phyloP scores from a whole-genome alignment of 305 asterid genomes.

The Andrographis paniculata region DNA sequence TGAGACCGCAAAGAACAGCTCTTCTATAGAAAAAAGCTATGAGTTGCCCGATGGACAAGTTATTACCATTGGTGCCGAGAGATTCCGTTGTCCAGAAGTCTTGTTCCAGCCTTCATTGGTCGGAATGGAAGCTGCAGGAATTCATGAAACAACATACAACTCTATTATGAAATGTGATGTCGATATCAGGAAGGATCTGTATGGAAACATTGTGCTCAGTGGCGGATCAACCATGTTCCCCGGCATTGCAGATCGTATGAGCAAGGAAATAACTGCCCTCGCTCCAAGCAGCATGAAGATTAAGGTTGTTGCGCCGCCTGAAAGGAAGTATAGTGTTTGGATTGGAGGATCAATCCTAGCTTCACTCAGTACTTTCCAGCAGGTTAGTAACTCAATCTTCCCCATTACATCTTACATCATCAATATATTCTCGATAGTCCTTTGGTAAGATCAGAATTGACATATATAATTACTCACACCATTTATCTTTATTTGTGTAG shows the following conservation, averaged over 20 bases:
- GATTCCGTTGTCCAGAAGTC: slow-evolving; percentile 47
- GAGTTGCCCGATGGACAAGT: slow-evolving; percentile 35
- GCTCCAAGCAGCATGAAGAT: too few species aligned
- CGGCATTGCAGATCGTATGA: slow-evolving; percentile 43
- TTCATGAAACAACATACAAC: slow-evolving; percentile 44
- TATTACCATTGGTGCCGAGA: slow-evolving; percentile 31
- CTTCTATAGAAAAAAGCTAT: slow-evolving; percentile 33
- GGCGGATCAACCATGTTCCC: slow-evolving; percentile 53
- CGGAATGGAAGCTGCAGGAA: slow-evolving; percentile 45
- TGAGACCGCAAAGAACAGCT: slow-evolving; percentile 36
- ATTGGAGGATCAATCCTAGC: slow-evolving; percentile 44
- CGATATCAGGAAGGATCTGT: too few species aligned
- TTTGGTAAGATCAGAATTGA: not conserved
- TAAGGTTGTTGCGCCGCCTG: slow-evolving; percentile 44
- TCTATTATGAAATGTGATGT: too few species aligned
- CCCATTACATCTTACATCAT: too few species aligned
- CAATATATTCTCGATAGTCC: too few species aligned
- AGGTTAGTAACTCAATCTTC: slow-evolving; percentile 16
- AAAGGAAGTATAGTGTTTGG: slow-evolving; percentile 47
- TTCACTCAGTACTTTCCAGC: slow-evolving; percentile 45
- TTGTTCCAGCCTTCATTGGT: slow-evolving; percentile 39
- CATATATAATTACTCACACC: not conserved
- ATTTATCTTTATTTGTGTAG: slow-evolving; percentile 18
- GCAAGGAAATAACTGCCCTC: slow-evolving; percentile 40
- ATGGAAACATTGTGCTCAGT: slow-evolving; percentile 38